A percentile compares a stretch with the other conserved stretches of the same genome.
phyloP scores from a whole-genome alignment of 495 filamentous ascomycete species.

The Annulohypoxylon nitens region DNA sequence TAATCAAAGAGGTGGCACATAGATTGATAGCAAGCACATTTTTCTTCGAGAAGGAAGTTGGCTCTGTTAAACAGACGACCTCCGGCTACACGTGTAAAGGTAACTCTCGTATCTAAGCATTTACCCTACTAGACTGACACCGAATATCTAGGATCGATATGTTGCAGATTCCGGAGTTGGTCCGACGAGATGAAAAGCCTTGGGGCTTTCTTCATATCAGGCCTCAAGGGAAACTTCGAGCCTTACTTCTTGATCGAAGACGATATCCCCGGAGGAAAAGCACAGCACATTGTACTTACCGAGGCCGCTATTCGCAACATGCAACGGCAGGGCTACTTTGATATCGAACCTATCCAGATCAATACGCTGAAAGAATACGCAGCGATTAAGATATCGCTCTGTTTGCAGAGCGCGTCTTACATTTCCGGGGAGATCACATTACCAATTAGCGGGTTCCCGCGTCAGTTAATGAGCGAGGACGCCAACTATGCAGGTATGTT shows the following conservation, averaged over 20 bases:
- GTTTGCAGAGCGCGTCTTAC: background rate
- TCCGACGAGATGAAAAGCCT: slow-evolving; percentile 8
- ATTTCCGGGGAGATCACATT: background rate
- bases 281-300: background rate
- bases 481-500: background rate
- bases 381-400: background rate
- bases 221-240: slow-evolving; percentile 8
- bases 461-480: slow-evolving; percentile 4
- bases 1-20: slow-evolving; percentile 1
- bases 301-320: background rate
- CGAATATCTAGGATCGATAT: background rate
- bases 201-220: background rate
- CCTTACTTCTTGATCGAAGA: slow-evolving; percentile 2
- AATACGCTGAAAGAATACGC: slow-evolving; percentile 1
- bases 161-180: slow-evolving; percentile 1
- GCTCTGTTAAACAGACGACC: background rate
- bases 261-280: slow-evolving; percentile 1
- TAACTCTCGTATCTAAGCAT: background rate
- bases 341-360: slow-evolving; percentile 3
- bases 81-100: slow-evolving; percentile 8
- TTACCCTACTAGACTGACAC: background rate
- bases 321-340: slow-evolving; percentile 8
- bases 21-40: slow-evolving; percentile 7
- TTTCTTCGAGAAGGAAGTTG: slow-evolving; percentile 12
- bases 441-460: slow-evolving; percentile 6